Percentiles rank a stretch among this genome's conserved stretches.
Evolutionary conservation across 768 basidiomycete species (phyloP).

Genomic region (Lactifluus volemus): DNA sequence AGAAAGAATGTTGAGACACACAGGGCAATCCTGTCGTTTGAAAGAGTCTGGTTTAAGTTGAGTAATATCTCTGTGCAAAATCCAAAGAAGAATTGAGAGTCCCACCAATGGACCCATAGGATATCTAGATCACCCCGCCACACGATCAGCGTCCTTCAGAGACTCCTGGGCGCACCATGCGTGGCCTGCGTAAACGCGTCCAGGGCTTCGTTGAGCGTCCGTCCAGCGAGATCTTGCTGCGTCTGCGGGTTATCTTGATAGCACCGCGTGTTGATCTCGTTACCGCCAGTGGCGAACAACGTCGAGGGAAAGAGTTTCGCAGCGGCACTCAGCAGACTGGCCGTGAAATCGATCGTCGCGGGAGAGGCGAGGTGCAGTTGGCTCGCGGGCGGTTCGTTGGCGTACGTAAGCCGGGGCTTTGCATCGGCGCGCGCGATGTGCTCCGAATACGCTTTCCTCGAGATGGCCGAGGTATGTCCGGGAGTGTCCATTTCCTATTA

Average conservation of each 20-base stretch:
- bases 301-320: conserved; percentile 44
- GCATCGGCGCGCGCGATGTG: conserved; percentile 57
- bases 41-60: not conserved
- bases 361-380: conserved; percentile 67
- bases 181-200: conserved; percentile 50
- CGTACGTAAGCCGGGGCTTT: conserved; percentile 51
- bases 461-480: conserved; percentile 68
- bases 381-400: conserved; percentile 72
- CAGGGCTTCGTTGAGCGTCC: conserved; percentile 57
- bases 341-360: conserved; percentile 51
- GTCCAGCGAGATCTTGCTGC: conserved; percentile 35
- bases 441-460: conserved; percentile 58
- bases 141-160: conserved; percentile 70
- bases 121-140: conserved; percentile 52
- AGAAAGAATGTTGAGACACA: not conserved
- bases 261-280: conserved; percentile 65
- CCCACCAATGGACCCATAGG: not conserved
- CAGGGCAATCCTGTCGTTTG: conserved; percentile 7
- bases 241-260: conserved; percentile 56
- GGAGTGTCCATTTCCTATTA: conserved; percentile 82
- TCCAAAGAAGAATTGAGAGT: not conserved
- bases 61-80: not conserved
- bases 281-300: conserved; percentile 77
- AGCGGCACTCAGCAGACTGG: conserved; percentile 42
- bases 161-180: conserved; percentile 43